Evolutionary conservation across 139 green algal species (phyloP).

Genomic region (Picochlorum costavermella): DNA sequence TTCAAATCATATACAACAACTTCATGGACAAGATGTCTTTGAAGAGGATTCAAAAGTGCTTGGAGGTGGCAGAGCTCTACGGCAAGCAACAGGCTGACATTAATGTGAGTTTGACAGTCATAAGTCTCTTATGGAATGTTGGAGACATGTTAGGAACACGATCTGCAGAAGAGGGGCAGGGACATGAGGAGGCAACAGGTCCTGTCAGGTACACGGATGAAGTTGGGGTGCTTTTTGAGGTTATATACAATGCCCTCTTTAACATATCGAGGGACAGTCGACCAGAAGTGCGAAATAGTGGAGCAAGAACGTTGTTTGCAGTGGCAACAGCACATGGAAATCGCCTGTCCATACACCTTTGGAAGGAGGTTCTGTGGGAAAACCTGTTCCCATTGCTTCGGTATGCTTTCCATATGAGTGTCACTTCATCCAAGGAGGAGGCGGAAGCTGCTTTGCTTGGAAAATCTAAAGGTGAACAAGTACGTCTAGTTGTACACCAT

Average conservation of each 20-base stretch:
- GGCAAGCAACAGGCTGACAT: slow-evolving; percentile 53
- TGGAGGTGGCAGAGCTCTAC: slow-evolving; percentile 62
- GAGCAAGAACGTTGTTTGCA: slow-evolving; percentile 73
- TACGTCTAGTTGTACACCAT: slow-evolving; percentile 82
- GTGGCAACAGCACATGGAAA: slow-evolving; percentile 62
- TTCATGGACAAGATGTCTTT: slow-evolving; percentile 53
- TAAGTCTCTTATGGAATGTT: slow-evolving; percentile 83
- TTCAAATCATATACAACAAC: slow-evolving; percentile 61
- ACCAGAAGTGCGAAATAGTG: slow-evolving; percentile 77
- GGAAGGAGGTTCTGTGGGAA: slow-evolving; percentile 66
- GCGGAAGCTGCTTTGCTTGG: slow-evolving; percentile 44
- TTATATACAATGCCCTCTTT: slow-evolving; percentile 41
- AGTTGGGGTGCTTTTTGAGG: slow-evolving; percentile 38
- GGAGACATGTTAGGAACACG: slow-evolving; percentile 58
- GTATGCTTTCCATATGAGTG: slow-evolving; percentile 52
- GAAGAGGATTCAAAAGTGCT: slow-evolving; percentile 27
- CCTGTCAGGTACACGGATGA: slow-evolving; percentile 10
- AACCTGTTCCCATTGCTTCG: slow-evolving; percentile 74
- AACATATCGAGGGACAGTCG: slow-evolving; percentile 28
- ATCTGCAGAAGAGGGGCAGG: not conserved
- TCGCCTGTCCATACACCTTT: slow-evolving; percentile 41
- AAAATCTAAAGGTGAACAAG: slow-evolving; percentile 19
- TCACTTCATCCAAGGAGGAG: slow-evolving; percentile 45
- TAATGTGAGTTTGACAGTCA: slow-evolving; percentile 83
- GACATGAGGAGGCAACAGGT: slow-evolving; percentile 1